phyloP scores from a whole-genome alignment of 352 stramenopile genomes.

The Pythium periplocum region DNA sequence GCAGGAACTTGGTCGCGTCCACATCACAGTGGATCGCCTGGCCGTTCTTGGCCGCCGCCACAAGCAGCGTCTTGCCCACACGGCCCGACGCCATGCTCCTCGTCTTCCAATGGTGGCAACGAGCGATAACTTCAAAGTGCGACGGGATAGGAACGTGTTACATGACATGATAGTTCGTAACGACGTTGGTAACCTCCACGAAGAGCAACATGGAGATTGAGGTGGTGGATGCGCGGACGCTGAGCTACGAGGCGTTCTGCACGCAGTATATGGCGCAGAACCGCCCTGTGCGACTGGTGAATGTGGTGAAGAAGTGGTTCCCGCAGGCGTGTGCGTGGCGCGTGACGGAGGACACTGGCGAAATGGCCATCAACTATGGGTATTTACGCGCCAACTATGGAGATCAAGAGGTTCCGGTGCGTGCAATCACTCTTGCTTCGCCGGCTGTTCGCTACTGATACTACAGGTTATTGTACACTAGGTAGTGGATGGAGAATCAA shows the following conservation, averaged over 20 bases:
- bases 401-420: slow-evolving; percentile 46
- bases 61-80: slow-evolving; percentile 15
- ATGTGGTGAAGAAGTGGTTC: slow-evolving; percentile 40
- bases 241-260: slow-evolving; percentile 74
- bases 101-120: too few relatives aligned
- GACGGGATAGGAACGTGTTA: too few relatives aligned
- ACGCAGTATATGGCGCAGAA: slow-evolving; percentile 64
- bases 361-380: slow-evolving; percentile 30
- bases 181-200: too few relatives aligned
- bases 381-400: slow-evolving; percentile 42
- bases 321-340: slow-evolving; percentile 15
- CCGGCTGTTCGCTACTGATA: too few relatives aligned
- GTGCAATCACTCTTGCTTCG: background rate
- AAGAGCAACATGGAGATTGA: too few relatives aligned
- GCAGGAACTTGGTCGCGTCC: slow-evolving; percentile 60
- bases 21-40: slow-evolving; percentile 48
- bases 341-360: background rate
- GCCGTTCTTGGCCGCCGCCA: slow-evolving; percentile 75
- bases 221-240: slow-evolving; percentile 33
- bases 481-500: slow-evolving; percentile 56
- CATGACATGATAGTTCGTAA: too few relatives aligned
- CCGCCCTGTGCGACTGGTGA: slow-evolving; percentile 58
- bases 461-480: slow-evolving; percentile 5
- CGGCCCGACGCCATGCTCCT: slow-evolving; percentile 3
- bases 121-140: too few relatives aligned